These are phyloP conservation scores for Solanum clarkiae DNA, from an alignment of 257 asterid species.

Conservation along the genomic window DNA sequence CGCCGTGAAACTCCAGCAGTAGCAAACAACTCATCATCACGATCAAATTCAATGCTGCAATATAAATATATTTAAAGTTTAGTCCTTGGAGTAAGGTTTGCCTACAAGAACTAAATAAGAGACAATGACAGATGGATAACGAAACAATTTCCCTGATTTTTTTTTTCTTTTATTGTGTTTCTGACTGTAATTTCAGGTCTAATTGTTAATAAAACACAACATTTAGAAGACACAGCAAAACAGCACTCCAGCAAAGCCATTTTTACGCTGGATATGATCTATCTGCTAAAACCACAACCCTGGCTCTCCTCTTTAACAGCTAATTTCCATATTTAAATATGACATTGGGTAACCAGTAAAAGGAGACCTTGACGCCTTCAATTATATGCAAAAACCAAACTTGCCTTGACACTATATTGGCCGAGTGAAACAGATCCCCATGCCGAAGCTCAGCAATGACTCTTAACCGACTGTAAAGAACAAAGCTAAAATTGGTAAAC, in stretches of 20 bases:
- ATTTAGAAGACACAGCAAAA: neutral
- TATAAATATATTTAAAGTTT: neutral
- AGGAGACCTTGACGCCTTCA: neutral
- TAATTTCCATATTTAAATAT: neutral
- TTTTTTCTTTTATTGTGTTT: neutral
- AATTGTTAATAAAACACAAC: neutral
- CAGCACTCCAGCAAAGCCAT: neutral
- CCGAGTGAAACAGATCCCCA: slow-evolving; percentile 69
- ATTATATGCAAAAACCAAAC: neutral
- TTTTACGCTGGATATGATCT: neutral
- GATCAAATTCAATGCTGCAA: slow-evolving; percentile 46
- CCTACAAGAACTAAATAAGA: neutral
- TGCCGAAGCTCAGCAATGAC: slow-evolving; percentile 81
- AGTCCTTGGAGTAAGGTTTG: neutral
- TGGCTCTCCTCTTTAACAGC: neutral
- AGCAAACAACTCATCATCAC: slow-evolving; percentile 45
- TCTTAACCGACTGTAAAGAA: slow-evolving; percentile 59
- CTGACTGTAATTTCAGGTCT: neutral
- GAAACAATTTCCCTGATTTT: neutral
- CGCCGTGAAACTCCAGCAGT: slow-evolving; percentile 50
- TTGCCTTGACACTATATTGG: slow-evolving; percentile 87
- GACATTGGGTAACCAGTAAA: neutral
- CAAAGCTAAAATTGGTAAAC: neutral
- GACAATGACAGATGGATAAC: neutral
- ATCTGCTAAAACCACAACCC: neutral